Evolutionary conservation across 1,284 basidiomycete genomes (phyloP), one percentile per base, ranked within the genome.

Genomic region (Athelia psychrophila): DNA sequence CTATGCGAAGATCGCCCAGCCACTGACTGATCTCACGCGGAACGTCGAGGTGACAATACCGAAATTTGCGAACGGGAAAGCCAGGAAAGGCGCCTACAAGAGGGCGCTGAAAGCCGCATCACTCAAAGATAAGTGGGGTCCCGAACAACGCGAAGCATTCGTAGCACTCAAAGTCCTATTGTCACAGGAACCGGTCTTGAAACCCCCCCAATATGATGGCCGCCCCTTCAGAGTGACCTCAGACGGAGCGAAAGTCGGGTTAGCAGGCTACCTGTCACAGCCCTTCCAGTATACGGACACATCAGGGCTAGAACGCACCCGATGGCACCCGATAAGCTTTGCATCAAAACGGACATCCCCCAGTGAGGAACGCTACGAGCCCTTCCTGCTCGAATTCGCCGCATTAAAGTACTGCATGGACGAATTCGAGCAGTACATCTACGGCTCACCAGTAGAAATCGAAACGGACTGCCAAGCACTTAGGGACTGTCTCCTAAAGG

Each of bases 381-480:
- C 57, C 2, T 63, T 54, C 35, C 30, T 59, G 5, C 52, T 60
- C 13, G 60, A 61, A 42, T 57, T 61, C 24, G 57, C 52, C 9
- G 52, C 54, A 5, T 48, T 57, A 12, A 56, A 59, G 35, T 61
- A 48, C 30, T 55, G 50, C 3, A 18, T 60, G 3, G 56, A 54
- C 23, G 51, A 56, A 18, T 60, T 57, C 35, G 51, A 20, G 45
- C 50, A 33, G 46, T 25, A 9, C 22, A 61, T 60, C 3, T 55
- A 35, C 33, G 58, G 57, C 0, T 52, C 50, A 12, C 56, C 53
- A 3, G 55, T 55, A 9, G 59, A 60, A 13, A 20, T 63, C 0
- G 53, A 54, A 32, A 63, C 56, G 1, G 61, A 64, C 50, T 63
- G 60, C 52, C 44, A 54, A 38, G 40, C 54, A 5, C 19, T 56